phyloP scores from a whole-genome alignment of 2,329 filamentous ascomycete species.

The Truncatella angustata region DNA sequence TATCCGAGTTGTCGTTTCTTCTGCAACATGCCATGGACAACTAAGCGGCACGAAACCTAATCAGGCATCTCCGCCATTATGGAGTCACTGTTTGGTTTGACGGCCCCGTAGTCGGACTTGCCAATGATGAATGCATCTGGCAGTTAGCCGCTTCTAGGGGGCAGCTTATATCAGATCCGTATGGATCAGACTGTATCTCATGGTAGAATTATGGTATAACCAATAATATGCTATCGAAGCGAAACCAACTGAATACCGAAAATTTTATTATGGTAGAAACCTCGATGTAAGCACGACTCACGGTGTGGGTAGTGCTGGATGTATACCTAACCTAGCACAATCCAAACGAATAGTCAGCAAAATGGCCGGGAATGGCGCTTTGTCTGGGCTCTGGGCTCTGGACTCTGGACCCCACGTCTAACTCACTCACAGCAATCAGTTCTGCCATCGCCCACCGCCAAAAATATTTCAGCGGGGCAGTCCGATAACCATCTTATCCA shows the following conservation, averaged over 20 bases:
- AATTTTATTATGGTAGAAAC: too few relatives aligned
- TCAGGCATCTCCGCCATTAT: slow-evolving; percentile 20
- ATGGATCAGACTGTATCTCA: too few relatives aligned
- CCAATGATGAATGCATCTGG: slow-evolving; percentile 12
- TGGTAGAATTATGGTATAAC: too few relatives aligned
- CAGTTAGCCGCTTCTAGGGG: slow-evolving; percentile 3
- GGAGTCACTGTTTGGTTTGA: neutral
- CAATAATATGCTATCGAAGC: too few relatives aligned
- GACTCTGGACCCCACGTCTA: neutral
- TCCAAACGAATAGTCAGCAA: too few relatives aligned
- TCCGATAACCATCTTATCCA: neutral
- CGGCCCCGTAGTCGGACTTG: neutral
- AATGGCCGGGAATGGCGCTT: too few relatives aligned
- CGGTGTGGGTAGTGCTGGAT: too few relatives aligned
- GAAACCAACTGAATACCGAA: too few relatives aligned
- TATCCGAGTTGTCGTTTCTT: slow-evolving; percentile 1
- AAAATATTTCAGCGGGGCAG: slow-evolving; percentile 9
- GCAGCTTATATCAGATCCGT: neutral
- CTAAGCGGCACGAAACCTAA: slow-evolving; percentile 1
- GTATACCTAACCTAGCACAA: too few relatives aligned
- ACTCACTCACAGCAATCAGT: neutral
- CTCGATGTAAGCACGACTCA: too few relatives aligned
- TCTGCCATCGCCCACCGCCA: slow-evolving; percentile 7
- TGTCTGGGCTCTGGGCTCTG: too few relatives aligned
- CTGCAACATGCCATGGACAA: neutral